Conservation (phyloP, 805 yeast genomes). For the Sugiyamaella floridensis region DNA sequence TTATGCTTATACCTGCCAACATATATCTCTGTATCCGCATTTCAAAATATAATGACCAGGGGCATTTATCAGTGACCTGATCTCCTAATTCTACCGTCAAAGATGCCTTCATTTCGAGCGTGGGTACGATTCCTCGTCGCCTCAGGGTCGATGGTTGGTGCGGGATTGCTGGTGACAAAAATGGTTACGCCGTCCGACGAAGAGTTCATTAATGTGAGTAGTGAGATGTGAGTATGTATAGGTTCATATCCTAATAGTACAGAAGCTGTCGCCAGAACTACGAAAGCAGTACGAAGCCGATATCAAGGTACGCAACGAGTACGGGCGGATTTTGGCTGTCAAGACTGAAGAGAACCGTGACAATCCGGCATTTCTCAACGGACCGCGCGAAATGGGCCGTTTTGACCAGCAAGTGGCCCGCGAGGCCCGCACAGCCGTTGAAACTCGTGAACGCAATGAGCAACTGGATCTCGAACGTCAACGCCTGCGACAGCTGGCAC, state of each 20-base stretch:
- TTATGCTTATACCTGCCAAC: neutral
- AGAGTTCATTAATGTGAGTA: conserved; percentile 48
- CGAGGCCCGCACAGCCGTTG: conserved; percentile 22
- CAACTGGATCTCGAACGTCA: conserved; percentile 17
- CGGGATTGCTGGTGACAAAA: conserved; percentile 65
- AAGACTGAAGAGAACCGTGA: conserved; percentile 16
- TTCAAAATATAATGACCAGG: neutral
- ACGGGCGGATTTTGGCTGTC: conserved; percentile 19
- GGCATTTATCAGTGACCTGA: neutral
- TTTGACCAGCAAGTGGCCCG: conserved; percentile 22
- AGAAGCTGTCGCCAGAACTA: conserved; percentile 53
- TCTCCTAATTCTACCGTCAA: neutral
- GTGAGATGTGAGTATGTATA: neutral
- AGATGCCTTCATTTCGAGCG: conserved; percentile 12
- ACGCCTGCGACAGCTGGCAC: conserved; percentile 19
- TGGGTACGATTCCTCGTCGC: conserved; percentile 32
- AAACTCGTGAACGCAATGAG: conserved; percentile 8
- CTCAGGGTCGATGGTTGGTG: conserved; percentile 62
- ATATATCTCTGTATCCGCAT: neutral
- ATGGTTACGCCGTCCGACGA: conserved; percentile 84
- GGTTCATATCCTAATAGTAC: neutral
- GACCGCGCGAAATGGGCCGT: conserved; percentile 23
- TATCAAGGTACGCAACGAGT: conserved; percentile 13
- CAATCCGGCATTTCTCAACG: conserved; percentile 29
- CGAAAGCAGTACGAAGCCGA: conserved; percentile 50